Evolutionary conservation across 805 yeast genomes (phyloP).

Genomic region (Teunomyces cretensis): DNA sequence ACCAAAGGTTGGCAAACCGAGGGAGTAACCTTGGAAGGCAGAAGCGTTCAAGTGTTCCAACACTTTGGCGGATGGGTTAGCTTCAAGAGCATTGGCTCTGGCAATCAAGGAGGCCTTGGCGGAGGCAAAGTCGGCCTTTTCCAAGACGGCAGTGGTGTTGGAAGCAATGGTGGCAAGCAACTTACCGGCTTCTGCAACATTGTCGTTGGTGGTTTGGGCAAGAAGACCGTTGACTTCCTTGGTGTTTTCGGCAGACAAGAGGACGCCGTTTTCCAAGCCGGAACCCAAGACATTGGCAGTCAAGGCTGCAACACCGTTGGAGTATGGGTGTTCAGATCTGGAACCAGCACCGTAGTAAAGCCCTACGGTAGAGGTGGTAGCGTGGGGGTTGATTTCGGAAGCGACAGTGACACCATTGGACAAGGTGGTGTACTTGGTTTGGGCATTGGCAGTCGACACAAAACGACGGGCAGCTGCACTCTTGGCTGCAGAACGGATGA

Average conservation of each 20-base stretch:
- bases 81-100: slow-evolving; percentile 56
- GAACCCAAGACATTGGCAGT: slow-evolving; percentile 49
- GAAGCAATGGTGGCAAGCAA: slow-evolving; percentile 48
- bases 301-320: slow-evolving; percentile 76
- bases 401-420: slow-evolving; percentile 76
- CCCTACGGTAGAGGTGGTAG: slow-evolving; percentile 63
- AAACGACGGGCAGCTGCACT: slow-evolving; percentile 48
- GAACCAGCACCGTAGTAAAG: slow-evolving; percentile 76
- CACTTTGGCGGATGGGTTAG: slow-evolving; percentile 53
- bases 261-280: slow-evolving; percentile 52
- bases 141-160: slow-evolving; percentile 34
- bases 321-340: slow-evolving; percentile 74
- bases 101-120: slow-evolving; percentile 47
- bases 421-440: slow-evolving; percentile 69
- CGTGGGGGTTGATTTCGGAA: slow-evolving; percentile 58
- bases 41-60: slow-evolving; percentile 76
- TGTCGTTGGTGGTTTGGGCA: slow-evolving; percentile 53
- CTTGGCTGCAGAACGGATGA: slow-evolving; percentile 28
- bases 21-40: slow-evolving; percentile 84
- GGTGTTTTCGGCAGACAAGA: slow-evolving; percentile 51
- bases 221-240: slow-evolving; percentile 67
- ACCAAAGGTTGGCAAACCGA: slow-evolving; percentile 76
- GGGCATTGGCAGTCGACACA: slow-evolving; percentile 55
- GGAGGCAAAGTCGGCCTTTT: slow-evolving; percentile 46
- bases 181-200: slow-evolving; percentile 51